Percentiles rank a stretch among this genome's conserved stretches.
Conservation (phyloP, 2,329 filamentous ascomycete genomes). For the Penicillium sp. region DNA sequence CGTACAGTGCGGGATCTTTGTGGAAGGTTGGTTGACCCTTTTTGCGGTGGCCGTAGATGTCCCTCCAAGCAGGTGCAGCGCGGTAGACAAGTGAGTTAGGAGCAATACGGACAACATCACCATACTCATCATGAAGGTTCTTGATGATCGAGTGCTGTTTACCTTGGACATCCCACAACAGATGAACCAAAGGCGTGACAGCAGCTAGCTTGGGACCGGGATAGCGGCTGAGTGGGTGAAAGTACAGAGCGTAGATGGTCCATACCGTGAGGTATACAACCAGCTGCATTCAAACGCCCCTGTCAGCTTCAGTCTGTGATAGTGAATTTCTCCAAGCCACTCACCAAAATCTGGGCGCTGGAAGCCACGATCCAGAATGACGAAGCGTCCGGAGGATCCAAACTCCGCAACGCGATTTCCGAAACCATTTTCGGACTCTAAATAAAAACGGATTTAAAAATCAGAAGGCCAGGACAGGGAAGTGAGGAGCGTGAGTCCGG, state of each 20-base stretch:
- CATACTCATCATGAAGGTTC: slow-evolving; percentile 25
- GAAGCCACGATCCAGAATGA: neutral
- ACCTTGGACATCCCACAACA: slow-evolving; percentile 19
- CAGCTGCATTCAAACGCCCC: neutral
- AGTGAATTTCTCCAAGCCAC: neutral
- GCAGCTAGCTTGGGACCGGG: slow-evolving; percentile 35
- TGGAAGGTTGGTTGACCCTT: slow-evolving; percentile 22
- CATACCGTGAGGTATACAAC: slow-evolving; percentile 4
- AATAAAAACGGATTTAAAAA: neutral
- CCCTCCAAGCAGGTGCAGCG: slow-evolving; percentile 30
- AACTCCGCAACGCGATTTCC: neutral
- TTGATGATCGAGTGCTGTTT: slow-evolving; percentile 18
- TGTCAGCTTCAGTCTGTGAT: neutral
- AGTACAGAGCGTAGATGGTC: slow-evolving; percentile 27
- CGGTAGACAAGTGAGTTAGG: slow-evolving; percentile 42
- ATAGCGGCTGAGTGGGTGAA: slow-evolving; percentile 31
- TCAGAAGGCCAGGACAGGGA: too few species aligned
- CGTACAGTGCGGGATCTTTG: slow-evolving; percentile 26
- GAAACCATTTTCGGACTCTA: neutral
- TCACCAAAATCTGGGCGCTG: neutral
- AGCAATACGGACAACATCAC: slow-evolving; percentile 38
- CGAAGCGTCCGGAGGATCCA: neutral
- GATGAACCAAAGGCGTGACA: slow-evolving; percentile 22
- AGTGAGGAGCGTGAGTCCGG: neutral
- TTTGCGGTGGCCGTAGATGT: slow-evolving; percentile 36